Percentiles rank a stretch among this genome's conserved stretches.
phyloP scores from a whole-genome alignment of 768 basidiomycete genomes.

The Lentinula aciculospora region DNA sequence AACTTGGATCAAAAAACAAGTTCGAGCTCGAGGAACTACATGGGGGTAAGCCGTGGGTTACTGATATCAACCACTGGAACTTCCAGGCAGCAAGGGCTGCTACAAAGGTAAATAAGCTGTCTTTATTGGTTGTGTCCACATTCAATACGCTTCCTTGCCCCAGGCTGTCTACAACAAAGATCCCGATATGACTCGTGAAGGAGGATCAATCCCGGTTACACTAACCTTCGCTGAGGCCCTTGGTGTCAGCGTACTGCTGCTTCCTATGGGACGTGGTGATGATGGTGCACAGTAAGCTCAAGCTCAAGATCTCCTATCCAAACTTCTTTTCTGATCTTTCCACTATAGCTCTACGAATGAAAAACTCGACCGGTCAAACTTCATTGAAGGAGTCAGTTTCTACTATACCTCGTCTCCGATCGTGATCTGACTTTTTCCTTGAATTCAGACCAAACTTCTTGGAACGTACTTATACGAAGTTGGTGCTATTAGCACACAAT shows the following conservation, averaged over 20 bases:
- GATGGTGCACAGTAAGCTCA: conserved; percentile 84
- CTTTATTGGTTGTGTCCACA: neutral
- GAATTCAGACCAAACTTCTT: conserved; percentile 39
- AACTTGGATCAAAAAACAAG: conserved; percentile 65
- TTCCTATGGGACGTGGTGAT: conserved; percentile 93
- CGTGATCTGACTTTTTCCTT: neutral
- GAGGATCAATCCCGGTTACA: conserved; percentile 71
- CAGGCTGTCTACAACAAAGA: conserved; percentile 43
- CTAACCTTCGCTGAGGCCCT: conserved; percentile 71
- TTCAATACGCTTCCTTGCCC: neutral
- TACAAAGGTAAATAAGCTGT: conserved; percentile 38
- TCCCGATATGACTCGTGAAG: conserved; percentile 63
- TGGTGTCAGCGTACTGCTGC: conserved; percentile 72
- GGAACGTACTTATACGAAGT: conserved; percentile 60
- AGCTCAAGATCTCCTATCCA: neutral
- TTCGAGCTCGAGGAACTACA: conserved; percentile 50
- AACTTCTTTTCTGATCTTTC: neutral
- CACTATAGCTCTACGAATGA: conserved; percentile 58
- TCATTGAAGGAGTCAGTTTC: conserved; percentile 48
- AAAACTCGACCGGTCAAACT: conserved; percentile 70
- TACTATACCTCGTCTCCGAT: neutral
- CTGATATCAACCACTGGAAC: conserved; percentile 64
- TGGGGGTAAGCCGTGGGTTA: conserved; percentile 73
- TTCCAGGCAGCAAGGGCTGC: conserved; percentile 64
- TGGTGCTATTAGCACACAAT: conserved; percentile 11